Conservation (phyloP, 1,284 basidiomycete species). For the Kwoniella shivajii region DNA sequence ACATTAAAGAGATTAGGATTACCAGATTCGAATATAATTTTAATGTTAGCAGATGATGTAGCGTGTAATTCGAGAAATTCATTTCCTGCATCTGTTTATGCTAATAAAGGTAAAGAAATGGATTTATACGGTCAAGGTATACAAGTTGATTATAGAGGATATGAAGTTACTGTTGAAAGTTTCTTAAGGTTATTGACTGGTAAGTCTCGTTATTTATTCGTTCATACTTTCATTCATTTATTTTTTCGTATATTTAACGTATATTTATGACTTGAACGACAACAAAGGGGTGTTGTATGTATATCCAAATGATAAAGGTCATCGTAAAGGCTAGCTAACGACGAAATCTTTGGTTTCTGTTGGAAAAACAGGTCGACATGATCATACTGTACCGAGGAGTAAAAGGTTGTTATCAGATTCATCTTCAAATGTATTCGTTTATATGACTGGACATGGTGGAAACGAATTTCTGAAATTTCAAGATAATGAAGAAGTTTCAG, state of each 20-base stretch:
- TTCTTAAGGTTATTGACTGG: slow-evolving; percentile 44
- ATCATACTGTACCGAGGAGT: slow-evolving; percentile 73
- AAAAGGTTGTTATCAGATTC: slow-evolving; percentile 91
- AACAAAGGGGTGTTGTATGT: not conserved
- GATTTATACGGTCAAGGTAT: slow-evolving; percentile 96
- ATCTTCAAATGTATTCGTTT: slow-evolving; percentile 92
- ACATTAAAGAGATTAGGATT: slow-evolving; percentile 97
- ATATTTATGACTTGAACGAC: no score
- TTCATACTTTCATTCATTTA: no score
- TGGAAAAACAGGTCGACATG: slow-evolving; percentile 64
- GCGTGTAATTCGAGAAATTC: slow-evolving; percentile 92
- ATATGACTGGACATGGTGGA: slow-evolving; percentile 97
- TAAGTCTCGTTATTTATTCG: no score
- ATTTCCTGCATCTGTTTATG: slow-evolving; percentile 88
- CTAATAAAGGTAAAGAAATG: slow-evolving; percentile 72
- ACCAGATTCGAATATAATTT: slow-evolving; percentile 96
- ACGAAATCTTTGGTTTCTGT: not conserved
- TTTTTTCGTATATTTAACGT: no score
- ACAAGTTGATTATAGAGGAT: slow-evolving; percentile 96
- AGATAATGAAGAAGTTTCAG: slow-evolving; percentile 96
- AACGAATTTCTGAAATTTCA: slow-evolving; percentile 99
- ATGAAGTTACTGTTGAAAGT: slow-evolving; percentile 97
- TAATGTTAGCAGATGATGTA: slow-evolving; percentile 97
- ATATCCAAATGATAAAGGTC: not conserved
- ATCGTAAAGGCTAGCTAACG: not conserved